Evolutionary conservation across 306 rosid species (phyloP).

Genomic region (Glycine tomentella): DNA sequence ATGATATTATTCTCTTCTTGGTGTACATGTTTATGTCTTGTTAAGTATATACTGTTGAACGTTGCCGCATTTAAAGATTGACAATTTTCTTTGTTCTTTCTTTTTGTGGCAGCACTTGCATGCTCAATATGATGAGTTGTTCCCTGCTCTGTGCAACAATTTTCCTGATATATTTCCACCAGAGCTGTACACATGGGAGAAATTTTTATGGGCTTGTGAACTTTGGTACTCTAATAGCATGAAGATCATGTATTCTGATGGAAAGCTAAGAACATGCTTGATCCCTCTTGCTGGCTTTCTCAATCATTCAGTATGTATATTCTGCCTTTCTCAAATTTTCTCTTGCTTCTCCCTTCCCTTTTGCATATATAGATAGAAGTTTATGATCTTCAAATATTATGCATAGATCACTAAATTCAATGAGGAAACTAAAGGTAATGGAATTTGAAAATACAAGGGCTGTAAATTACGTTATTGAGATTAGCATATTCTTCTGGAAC

Average conservation of each 20-base stretch:
- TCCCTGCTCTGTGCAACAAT: constrained; percentile 64
- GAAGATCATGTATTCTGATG: constrained; percentile 82
- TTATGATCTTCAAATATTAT: constrained; percentile 27
- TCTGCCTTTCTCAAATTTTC: constrained; percentile 7
- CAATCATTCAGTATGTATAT: constrained; percentile 82
- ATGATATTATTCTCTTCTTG: no score
- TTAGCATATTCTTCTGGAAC: constrained; percentile 12
- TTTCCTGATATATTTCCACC: constrained; percentile 80
- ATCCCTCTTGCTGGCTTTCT: constrained; percentile 90
- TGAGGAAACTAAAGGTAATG: constrained; percentile 23
- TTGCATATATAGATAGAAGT: constrained; percentile 25
- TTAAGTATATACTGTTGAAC: background rate
- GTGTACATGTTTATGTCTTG: no score
- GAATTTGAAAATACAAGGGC: constrained; percentile 34
- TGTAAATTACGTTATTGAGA: constrained; percentile 1
- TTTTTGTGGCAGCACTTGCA: constrained; percentile 75
- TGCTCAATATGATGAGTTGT: constrained; percentile 68
- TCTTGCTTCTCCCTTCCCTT: background rate
- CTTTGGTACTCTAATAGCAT: constrained; percentile 96
- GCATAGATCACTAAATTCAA: constrained; percentile 29
- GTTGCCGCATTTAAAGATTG: constrained; percentile 16
- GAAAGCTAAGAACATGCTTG: constrained; percentile 78
- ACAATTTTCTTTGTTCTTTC: constrained; percentile 6
- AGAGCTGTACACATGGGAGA: constrained; percentile 81
- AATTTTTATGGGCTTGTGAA: constrained; percentile 97